Evolutionary conservation across 305 asterid species (phyloP), one percentile per base, ranked within the genome.

Genomic region (Solanum hybrid): DNA sequence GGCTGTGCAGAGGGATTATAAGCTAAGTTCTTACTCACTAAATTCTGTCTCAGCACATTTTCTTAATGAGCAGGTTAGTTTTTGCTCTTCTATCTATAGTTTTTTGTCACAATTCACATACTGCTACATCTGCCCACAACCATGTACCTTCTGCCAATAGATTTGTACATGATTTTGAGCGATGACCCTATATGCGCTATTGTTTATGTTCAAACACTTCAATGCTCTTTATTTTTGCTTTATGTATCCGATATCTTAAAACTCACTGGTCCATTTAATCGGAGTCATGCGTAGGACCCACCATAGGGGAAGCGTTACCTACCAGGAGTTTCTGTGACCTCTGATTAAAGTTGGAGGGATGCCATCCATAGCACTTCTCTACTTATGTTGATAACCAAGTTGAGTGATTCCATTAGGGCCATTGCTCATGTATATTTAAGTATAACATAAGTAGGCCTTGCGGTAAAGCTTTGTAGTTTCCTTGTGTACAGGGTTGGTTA

Each of bases 11-110:
- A 96, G 99, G 94, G 99, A 98, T 91, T 89, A 96, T 93, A 98
- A 98, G 91, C 91, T 98, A 88, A 98, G 99, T 91, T 98, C 99
- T 27, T 98, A 98, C 91, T 98, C 99, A 9, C 92, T 98, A 75
- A 98, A 98, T 94, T 96, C 99, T 79, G 99, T 98, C 88, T 98
- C 99, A 80, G 96, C 99, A n/a, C 99, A 96, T 96, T 98, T 98
- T 93, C 98, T 98, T 85, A 96, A 95, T 89, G 99, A 98, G 93
- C 99, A 97, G 96, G 99, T 95, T 92, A 89, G 92, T 42, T 79
- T 90, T 40, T 88, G 35, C 22, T 88, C 88, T 37, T 89, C 37
- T 90, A 42, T 84, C 40, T 69, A 4, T 72, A 40, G 80, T 27
- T 46, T 36, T 4, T 34, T 66, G 82, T 89, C 37, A 38, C 71